Evolutionary conservation across 345 rosid species (phyloP).

Genomic region (Citrus sp.): DNA sequence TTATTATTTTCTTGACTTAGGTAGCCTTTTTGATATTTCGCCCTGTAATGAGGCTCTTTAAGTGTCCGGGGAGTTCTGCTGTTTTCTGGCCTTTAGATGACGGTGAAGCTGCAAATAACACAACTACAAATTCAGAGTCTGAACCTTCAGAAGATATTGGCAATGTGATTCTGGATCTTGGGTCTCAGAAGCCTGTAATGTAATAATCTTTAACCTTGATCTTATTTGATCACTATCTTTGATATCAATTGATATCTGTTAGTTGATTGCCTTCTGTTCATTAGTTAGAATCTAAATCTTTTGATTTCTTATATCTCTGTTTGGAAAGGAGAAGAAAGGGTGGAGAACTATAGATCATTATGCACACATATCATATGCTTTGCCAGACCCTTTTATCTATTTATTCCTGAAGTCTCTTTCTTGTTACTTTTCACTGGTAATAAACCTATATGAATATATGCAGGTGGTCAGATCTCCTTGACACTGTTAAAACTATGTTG

Average conservation of each 20-base stretch:
- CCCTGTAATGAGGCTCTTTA: conserved; percentile 95
- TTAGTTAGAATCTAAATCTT: neutral
- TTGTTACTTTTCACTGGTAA: neutral
- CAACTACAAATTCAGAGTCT: conserved; percentile 32
- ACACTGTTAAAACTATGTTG: conserved; percentile 79
- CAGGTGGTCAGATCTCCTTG: conserved; percentile 98
- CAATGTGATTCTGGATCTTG: conserved; percentile 62
- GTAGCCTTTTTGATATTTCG: conserved; percentile 96
- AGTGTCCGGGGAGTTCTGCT: conserved; percentile 61
- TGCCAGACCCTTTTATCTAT: neutral
- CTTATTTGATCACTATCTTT: neutral
- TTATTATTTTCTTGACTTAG: conserved; percentile 35
- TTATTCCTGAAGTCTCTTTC: neutral
- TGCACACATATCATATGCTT: neutral
- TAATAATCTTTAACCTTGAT: conserved; percentile 26
- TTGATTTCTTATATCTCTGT: neutral
- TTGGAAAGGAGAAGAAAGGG: neutral
- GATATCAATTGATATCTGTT: conserved; percentile 4
- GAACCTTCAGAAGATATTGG: conserved; percentile 38
- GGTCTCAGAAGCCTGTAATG: conserved; percentile 57
- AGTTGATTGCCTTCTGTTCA: conserved; percentile 15
- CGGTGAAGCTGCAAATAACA: conserved; percentile 37
- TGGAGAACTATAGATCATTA: neutral
- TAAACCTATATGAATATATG: conserved; percentile 14
- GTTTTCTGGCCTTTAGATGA: conserved; percentile 86